A percentile compares a stretch with the other conserved stretches of the same genome.
Evolutionary conservation across 345 rosid species (phyloP).

Genomic region (Kernera saxatilis): DNA sequence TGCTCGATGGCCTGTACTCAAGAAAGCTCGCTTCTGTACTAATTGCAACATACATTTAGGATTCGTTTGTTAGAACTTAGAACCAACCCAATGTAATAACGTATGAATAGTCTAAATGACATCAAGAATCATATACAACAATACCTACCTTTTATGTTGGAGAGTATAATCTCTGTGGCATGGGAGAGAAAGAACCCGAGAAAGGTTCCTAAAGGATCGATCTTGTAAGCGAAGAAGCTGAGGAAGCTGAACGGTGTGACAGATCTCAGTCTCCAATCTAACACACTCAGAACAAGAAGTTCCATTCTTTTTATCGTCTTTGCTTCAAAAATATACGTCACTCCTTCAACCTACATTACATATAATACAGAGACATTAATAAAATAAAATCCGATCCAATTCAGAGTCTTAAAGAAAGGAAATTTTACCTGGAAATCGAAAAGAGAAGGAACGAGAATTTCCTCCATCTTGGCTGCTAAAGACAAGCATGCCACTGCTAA

Average conservation of each 20-base stretch:
- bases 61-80: conserved; percentile 11
- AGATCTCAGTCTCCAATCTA: conserved; percentile 95
- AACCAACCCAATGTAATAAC: neutral
- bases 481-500: conserved; percentile 89
- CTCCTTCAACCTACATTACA: conserved; percentile 54
- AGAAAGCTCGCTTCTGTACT: conserved; percentile 79
- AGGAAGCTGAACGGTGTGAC: conserved; percentile 83
- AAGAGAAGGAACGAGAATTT: conserved; percentile 77
- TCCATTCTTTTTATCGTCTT: conserved; percentile 90
- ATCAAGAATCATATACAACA: neutral
- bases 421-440: conserved; percentile 77
- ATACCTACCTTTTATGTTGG: conserved; percentile 68
- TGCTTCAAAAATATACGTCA: conserved; percentile 70
- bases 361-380: neutral
- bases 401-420: neutral
- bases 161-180: conserved; percentile 70
- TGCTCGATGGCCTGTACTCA: conserved; percentile 83
- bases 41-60: neutral
- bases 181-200: conserved; percentile 54
- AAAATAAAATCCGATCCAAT: neutral
- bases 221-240: conserved; percentile 82
- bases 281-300: conserved; percentile 66
- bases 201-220: conserved; percentile 61
- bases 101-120: too few relatives aligned
- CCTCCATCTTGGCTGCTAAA: conserved; percentile 98